Evolutionary conservation across 352 stramenopile species (phyloP).

Genomic region (Phytophthora cactorum): DNA sequence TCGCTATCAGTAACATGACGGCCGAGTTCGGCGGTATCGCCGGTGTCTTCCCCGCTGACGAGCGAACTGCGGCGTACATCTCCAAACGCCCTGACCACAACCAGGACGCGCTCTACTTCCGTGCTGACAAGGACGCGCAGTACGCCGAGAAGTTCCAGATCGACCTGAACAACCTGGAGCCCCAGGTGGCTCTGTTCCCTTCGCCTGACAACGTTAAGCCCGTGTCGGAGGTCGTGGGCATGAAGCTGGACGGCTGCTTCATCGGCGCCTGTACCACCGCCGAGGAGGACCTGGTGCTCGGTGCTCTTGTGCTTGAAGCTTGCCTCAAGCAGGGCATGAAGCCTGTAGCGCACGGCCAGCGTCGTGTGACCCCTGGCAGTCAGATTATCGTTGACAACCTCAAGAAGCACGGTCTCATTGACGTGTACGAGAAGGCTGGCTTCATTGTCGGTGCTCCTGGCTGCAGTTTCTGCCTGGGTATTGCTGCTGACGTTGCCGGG

Average conservation of each 20-base stretch:
- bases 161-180: conserved; percentile 67
- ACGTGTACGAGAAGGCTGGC: conserved; percentile 81
- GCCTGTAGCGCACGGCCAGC: conserved; percentile 60
- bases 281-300: conserved; percentile 83
- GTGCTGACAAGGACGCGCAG: conserved; percentile 70
- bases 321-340: conserved; percentile 76
- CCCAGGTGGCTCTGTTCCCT: conserved; percentile 80
- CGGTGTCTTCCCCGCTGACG: conserved; percentile 82
- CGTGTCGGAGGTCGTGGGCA: conserved; percentile 67
- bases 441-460: conserved; percentile 80
- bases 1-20: conserved; percentile 89
- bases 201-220: conserved; percentile 84
- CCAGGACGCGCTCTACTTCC: conserved; percentile 83
- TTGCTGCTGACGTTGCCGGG: conserved; percentile 80
- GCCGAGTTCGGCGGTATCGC: conserved; percentile 88
- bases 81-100: conserved; percentile 76
- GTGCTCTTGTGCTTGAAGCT: conserved; percentile 76
- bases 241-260: conserved; percentile 88
- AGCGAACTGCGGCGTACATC: conserved; percentile 82
- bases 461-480: conserved; percentile 85
- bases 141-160: conserved; percentile 85
- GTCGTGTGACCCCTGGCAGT: conserved; percentile 80
- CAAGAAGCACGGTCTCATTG: conserved; percentile 73
- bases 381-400: conserved; percentile 86
- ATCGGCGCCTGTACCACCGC: conserved; percentile 86